phyloP scores from a whole-genome alignment of 768 basidiomycete species.

The Calocera viscosa region DNA sequence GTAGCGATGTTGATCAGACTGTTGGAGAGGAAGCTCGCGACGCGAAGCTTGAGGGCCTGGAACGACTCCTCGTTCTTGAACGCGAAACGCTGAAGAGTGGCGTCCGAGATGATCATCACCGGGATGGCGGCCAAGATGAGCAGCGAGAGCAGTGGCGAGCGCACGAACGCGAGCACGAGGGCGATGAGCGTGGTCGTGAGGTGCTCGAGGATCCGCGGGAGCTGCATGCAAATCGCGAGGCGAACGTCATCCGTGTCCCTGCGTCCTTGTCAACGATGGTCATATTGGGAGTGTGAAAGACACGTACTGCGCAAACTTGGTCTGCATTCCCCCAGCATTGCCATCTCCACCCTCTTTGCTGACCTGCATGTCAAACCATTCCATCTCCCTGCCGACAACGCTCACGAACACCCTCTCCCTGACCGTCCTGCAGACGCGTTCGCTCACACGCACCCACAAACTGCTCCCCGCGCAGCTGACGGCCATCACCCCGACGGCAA shows the following conservation, averaged over 20 bases:
- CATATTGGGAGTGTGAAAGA: not conserved
- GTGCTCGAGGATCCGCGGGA: slow-evolving; percentile 69
- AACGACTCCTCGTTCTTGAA: slow-evolving; percentile 16
- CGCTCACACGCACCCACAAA: slow-evolving; percentile 82
- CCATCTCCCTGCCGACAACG: slow-evolving; percentile 58
- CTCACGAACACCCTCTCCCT: slow-evolving; percentile 55
- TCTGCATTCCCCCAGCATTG: slow-evolving; percentile 77
- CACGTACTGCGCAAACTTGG: slow-evolving; percentile 72
- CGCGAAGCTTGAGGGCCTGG: slow-evolving; percentile 23
- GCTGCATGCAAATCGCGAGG: slow-evolving; percentile 64
- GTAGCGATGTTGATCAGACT: slow-evolving; percentile 27
- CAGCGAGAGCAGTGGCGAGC: slow-evolving; percentile 72
- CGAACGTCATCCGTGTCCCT: slow-evolving; percentile 95
- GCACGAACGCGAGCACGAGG: slow-evolving; percentile 66
- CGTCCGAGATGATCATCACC: slow-evolving; percentile 33
- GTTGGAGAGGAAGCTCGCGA: not conserved
- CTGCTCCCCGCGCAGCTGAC: slow-evolving; percentile 62
- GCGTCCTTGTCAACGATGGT: slow-evolving; percentile 10
- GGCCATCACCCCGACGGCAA: slow-evolving; percentile 53
- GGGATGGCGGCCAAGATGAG: slow-evolving; percentile 89
- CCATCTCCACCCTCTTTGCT: slow-evolving; percentile 39
- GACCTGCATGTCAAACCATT: slow-evolving; percentile 85
- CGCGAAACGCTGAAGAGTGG: slow-evolving; percentile 17
- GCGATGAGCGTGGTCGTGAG: slow-evolving; percentile 57
- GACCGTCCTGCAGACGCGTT: slow-evolving; percentile 58